Evolutionary conservation across 148 eudicot genomes (phyloP).

Genomic region (Rhododendron vialii): DNA sequence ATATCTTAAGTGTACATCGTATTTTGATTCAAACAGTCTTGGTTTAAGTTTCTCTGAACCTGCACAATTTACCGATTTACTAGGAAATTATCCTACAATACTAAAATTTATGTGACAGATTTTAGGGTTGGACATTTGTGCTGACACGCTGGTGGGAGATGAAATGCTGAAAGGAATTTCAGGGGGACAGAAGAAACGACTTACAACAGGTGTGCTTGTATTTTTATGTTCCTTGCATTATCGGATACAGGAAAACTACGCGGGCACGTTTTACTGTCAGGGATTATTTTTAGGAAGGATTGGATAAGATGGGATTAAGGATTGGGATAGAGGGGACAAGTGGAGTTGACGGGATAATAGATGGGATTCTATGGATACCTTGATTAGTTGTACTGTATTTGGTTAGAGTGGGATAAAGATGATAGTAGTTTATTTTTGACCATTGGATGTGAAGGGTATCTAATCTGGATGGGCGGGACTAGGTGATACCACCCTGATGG

Average conservation of each 20-base stretch:
- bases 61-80: neutral
- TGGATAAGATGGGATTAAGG: neutral
- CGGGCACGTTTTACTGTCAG: neutral
- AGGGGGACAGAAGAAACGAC: conserved; percentile 96
- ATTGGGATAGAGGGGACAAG: neutral
- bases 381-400: neutral
- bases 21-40: neutral
- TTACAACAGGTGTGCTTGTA: conserved; percentile 69
- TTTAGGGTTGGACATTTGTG: conserved; percentile 95
- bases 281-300: neutral
- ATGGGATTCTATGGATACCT: neutral
- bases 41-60: neutral
- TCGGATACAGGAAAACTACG: neutral
- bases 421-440: neutral
- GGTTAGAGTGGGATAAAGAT: neutral
- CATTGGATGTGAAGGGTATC: neutral
- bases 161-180: conserved; percentile 98
- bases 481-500: neutral
- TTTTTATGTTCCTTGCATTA: conserved; percentile 8
- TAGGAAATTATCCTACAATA: conserved; percentile 5
- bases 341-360: neutral
- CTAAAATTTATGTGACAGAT: conserved; percentile 66
- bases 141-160: conserved; percentile 95
- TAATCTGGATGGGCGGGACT: neutral
- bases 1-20: neutral